Evolutionary conservation across 202 grass and related monocot genomes (phyloP).

Genomic region (Panicum hallii): DNA sequence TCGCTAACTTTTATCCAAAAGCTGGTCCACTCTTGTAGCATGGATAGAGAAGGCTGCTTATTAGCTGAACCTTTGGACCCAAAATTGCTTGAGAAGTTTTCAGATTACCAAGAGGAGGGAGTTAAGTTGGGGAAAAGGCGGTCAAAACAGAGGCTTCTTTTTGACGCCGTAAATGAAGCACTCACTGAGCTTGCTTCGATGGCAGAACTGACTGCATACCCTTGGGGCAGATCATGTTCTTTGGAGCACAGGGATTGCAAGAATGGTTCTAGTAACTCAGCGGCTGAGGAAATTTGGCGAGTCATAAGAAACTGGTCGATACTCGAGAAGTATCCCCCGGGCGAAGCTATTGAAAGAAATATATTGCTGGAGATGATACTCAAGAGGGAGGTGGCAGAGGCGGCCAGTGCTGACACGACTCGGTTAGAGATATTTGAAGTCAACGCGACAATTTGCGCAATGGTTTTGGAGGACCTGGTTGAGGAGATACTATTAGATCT

Average conservation of each 20-base stretch:
- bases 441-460: constrained; percentile 52
- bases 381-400: constrained; percentile 60
- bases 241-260: constrained; percentile 36
- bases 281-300: constrained; percentile 67
- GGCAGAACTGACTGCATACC: constrained; percentile 50
- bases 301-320: constrained; percentile 82
- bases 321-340: constrained; percentile 54
- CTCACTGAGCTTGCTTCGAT: constrained; percentile 60
- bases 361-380: constrained; percentile 72
- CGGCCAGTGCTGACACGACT: constrained; percentile 22
- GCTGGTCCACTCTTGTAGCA: constrained; percentile 57
- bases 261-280: constrained; percentile 36
- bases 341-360: constrained; percentile 49
- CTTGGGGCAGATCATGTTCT: constrained; percentile 47
- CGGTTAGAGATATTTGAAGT: constrained; percentile 64
- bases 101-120: constrained; percentile 50
- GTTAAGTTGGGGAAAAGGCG: constrained; percentile 37
- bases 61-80: constrained; percentile 66
- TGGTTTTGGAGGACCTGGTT: constrained; percentile 70
- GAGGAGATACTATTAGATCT: constrained; percentile 65
- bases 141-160: constrained; percentile 77
- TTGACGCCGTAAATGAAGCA: constrained; percentile 80
- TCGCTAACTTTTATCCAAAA: constrained; percentile 74
- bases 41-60: constrained; percentile 61
- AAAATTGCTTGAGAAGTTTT: constrained; percentile 63